Conservation (phyloP, 2,329 filamentous ascomycete genomes). For the Bipolaris cookei region DNA sequence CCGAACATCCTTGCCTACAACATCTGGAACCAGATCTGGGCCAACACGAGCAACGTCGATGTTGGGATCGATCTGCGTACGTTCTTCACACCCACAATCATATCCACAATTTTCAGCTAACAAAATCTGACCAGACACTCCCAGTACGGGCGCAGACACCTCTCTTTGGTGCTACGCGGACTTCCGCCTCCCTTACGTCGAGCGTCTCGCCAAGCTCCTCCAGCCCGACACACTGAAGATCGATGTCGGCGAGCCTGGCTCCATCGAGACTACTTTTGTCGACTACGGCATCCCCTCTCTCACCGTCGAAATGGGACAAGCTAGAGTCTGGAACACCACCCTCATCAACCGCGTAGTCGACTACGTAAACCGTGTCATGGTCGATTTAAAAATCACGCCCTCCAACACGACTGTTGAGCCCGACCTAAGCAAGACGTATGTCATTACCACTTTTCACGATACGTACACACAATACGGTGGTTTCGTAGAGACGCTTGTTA, state of each 20-base stretch:
- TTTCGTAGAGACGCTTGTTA: conserved; percentile 39
- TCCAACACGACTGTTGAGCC: conserved; percentile 41
- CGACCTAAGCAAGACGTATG: conserved; percentile 43
- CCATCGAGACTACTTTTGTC: conserved; percentile 50
- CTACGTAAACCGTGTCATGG: conserved; percentile 35
- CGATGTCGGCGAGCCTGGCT: conserved; percentile 49
- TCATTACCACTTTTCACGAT: conserved; percentile 39
- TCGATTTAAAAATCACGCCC: conserved; percentile 30
- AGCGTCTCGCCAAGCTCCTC: conserved; percentile 49
- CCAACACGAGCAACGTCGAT: conserved; percentile 48
- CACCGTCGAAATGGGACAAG: conserved; percentile 50
- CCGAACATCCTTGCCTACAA: conserved; percentile 42
- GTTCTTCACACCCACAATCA: neutral
- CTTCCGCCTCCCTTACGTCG: conserved; percentile 46
- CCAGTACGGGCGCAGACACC: conserved; percentile 46
- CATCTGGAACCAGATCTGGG: conserved; percentile 51
- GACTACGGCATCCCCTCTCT: conserved; percentile 45
- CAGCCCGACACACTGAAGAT: conserved; percentile 51
- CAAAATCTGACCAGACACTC: conserved; percentile 33
- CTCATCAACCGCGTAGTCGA: conserved; percentile 46
- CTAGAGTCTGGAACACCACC: conserved; percentile 48
- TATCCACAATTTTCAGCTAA: neutral
- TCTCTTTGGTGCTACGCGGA: conserved; percentile 52
- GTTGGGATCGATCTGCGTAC: conserved; percentile 48
- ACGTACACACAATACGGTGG: conserved; percentile 36